Base-by-base conservation (phyloP, 352 stramenopile genomes). In the Phytophthora macrochlamydospora region DNA sequence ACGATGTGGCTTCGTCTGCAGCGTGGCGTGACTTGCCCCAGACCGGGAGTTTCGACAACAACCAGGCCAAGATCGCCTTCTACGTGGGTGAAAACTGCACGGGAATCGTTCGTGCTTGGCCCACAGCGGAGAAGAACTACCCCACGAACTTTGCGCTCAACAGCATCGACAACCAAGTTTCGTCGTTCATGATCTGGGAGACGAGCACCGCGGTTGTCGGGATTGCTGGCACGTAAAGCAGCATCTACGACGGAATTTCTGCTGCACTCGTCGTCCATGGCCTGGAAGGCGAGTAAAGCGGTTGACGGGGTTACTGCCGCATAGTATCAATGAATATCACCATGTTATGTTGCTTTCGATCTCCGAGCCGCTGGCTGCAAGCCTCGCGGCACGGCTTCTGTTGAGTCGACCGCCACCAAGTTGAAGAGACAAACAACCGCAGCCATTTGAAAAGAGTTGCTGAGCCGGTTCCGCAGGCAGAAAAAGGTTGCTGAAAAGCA, bases 81-180 rank as follows among this genome's bases (percentile, higher is more conserved):
- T 62, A 62, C 45, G 55, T 45, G 4, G 45, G 55, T 9, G 18
- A 18, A 32, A 49, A 50, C 56, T 54, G 56, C 45, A 54, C 18
- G 5, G 56, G 45, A 18, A 49, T 24, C 24, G 33, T 54, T 38
- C 56, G 48, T 11, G 42, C 28, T 9, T 54, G 56, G 56, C 30
- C 56, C 9, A 63, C 56, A 7, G 46, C 56, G 13, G 56, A 51
- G 24, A 56, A 51, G 28, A 31, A 63, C 37, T 56, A 50, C 33
- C 56, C 56, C 6, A 63, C 44, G 7, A 63, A 51, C 28, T 56
- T 63, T 14, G 45, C 46, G 4, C 37, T 56, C 24, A 33, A 63
- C 37, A 14, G 29, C 28, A 56, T 63, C 46, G 49, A 63, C 37
- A 56, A 63, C 46, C 35, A 63, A 14, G 50, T 63, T 11, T 56